These are phyloP conservation scores for Candolleomyces aberdarensis DNA, from an alignment of 768 basidiomycete genomes.

Conservation along the genomic window DNA sequence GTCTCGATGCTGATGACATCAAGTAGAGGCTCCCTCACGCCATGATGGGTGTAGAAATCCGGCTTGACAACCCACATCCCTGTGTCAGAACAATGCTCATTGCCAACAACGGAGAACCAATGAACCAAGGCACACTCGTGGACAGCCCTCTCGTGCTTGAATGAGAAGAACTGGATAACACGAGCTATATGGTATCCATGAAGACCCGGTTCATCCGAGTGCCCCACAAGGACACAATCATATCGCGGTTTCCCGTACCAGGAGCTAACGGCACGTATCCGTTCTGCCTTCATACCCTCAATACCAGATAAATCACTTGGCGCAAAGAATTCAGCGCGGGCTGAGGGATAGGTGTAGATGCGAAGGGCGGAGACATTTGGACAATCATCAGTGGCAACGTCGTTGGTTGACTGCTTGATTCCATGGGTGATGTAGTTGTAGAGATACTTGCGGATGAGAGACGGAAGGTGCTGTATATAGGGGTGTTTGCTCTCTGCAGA, in stretches of 20 bases:
- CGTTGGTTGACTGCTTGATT: not conserved
- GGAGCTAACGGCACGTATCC: constrained; percentile 16
- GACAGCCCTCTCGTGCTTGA: too few relatives aligned
- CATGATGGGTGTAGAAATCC: too few relatives aligned
- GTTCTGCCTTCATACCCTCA: not conserved
- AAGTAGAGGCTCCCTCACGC: too few relatives aligned
- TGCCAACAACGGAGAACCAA: too few relatives aligned
- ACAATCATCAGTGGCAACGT: not conserved
- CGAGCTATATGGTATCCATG: constrained; percentile 18
- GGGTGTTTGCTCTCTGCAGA: too few relatives aligned
- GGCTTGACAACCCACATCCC: too few relatives aligned
- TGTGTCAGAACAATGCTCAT: too few relatives aligned
- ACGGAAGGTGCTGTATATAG: not conserved
- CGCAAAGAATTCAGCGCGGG: constrained; percentile 1
- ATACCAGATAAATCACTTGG: constrained; percentile 4
- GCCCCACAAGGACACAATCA: constrained; percentile 22
- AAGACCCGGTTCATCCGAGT: constrained; percentile 19
- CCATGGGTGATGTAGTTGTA: too few relatives aligned
- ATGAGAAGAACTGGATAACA: too few relatives aligned
- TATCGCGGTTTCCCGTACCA: constrained; percentile 18
- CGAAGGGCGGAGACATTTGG: not conserved
- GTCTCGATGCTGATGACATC: too few relatives aligned
- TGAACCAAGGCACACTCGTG: too few relatives aligned
- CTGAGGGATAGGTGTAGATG: not conserved
- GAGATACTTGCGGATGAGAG: not conserved